Base-by-base conservation (phyloP, 768 basidiomycete species). In the Russula foetens region DNA sequence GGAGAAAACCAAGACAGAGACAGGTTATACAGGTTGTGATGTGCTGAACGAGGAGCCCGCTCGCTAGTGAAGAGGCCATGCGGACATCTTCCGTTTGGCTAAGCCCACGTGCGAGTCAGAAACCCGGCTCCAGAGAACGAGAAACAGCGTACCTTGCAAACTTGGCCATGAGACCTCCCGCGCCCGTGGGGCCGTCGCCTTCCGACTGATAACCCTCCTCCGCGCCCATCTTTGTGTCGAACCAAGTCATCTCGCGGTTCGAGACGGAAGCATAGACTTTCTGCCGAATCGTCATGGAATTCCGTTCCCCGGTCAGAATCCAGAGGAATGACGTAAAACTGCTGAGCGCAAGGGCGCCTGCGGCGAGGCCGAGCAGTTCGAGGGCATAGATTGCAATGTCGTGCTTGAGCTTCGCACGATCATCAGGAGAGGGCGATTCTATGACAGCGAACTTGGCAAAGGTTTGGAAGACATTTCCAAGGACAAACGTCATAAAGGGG, bases 41-140 rank as follows among this genome's bases (percentile, higher is more conserved):
- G 73, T 93, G 84, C 71, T 95, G 92, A 46, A 98, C 68, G 60
- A 90, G 70, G 65, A 84, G 80, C 26, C 93, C 94, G 26, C 86
- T 77, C 15, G 87, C 86, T 41, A 92, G 80, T 2, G 92, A 90
- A 15, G 86, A 83, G 1, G 92, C 95, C 61, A 84, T 77, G 44
- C 96, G 85, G 45, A 97, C 88, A 63, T 97, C 91, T 72, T 98
- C 93, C 7, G 95, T 97, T 73, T 98, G 95, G 65, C 94, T 98
- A 68, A 5, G 58, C 17, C 51, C 35, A 47, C 44, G 45, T 6
- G 48, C 46, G 5, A 67, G 54, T 54, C 64, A 29, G 51, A 52
- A 35, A 12, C 4, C 6, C 2, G 21, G 31, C 3, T 31, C 24
- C 7, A 7, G 0, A 15, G 15, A n/a, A 14, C 15, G 19, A 47